Base-by-base conservation (phyloP, 192 early-diverging fungal genomes). In the Mortierella alpina region DNA sequence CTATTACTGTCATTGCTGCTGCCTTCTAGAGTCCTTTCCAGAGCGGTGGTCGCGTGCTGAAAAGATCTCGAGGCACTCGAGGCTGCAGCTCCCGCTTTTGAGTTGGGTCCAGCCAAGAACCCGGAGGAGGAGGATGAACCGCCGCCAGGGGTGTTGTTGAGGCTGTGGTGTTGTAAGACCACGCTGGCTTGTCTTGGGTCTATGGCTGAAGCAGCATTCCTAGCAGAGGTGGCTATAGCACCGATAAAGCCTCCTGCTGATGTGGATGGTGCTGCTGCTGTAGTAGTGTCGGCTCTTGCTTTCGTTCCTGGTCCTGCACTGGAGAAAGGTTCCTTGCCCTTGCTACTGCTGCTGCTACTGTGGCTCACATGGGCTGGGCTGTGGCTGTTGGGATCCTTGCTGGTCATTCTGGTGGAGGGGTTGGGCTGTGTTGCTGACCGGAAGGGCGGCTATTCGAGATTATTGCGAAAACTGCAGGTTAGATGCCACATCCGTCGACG, bases 331-430 rank as follows among this genome's bases (percentile, higher is more conserved):
- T 49, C 63, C 22, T 62, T 62, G 55, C 46, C 63, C 41, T 62
- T 66, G 12, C 45, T 47, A 20, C 39, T 46, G 61, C 46, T 41
- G 23, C 41, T 55, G 41, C 31, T n/a, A 40, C 15, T 46, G 23
- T 63, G 45, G 48, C 45, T 12, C 31, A 2, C n/a, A 18, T 18
- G 42, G 31, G 42, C 12, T 53, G 63, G 57, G 8, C 46, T 31
- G 31, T 31, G 63, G 57, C 49, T 74, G 63, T 73, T 45, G 57
- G 70, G 44, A 64, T 73, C 63, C 72, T 66, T 74, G n/a, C 49
- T 55, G 63, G 53, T 41, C 55, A 23, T 49, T 49, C 13, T 22
- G 40, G 49, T 12, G 52, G 39, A 31, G 41, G 53, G 54, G 42
- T 68, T 18, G 39, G 40, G 54, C 45, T 47, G 41, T 54, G 40